Base-by-base conservation (phyloP, 2,329 filamentous ascomycete genomes). In the Colletotrichum echinochloae region DNA sequence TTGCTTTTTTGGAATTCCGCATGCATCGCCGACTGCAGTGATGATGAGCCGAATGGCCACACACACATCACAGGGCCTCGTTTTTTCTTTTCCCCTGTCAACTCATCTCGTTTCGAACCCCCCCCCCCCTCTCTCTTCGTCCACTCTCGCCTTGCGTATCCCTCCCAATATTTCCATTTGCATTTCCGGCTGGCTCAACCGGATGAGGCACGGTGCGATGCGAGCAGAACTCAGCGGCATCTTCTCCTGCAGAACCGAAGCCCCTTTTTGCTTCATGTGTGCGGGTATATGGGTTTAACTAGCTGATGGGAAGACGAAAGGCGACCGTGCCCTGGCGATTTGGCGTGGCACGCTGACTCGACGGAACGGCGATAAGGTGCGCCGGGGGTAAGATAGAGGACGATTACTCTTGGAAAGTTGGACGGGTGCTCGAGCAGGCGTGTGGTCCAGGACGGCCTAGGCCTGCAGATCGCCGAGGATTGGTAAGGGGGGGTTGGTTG, bases 401-500 rank as follows among this genome's bases (percentile, higher is more conserved):
- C 59, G 52, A 65, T 60, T 65, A 48, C 61, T 37, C 46, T 65
- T 65, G 46, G 54, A 56, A 60, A 46, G 41, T 39, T 39, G 59
- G 59, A 52, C 49, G 23, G 60, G 54, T 41, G 28, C 20, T 20
- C 26, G 6, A 5, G 23, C 26, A 28, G 28, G 49, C 39, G 62
- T 16, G 56, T 57, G 56, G 39, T 51, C 54, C 41, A 48, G 46
- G 61, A 55, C 16, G 66, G 66, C 48, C 66, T 66, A 70, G 66
- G 66, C 66, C 49, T 70, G 66, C 49, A 70, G 66, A 70, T 70
- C 66, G 26, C 56, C 51, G 51, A 61, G 16, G 56, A 30, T 54
- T 65, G 54, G 63, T 44, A 60, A 60, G 66, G 44, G 46, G 23
- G 56, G 26, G 56, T n/a, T n/a, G n/a, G n/a, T n/a, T n/a, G n/a